Percentiles rank a stretch among this genome's conserved stretches.
Conservation (phyloP, 2,329 filamentous ascomycete genomes). For the Arthrobotrys sphaeroides region DNA sequence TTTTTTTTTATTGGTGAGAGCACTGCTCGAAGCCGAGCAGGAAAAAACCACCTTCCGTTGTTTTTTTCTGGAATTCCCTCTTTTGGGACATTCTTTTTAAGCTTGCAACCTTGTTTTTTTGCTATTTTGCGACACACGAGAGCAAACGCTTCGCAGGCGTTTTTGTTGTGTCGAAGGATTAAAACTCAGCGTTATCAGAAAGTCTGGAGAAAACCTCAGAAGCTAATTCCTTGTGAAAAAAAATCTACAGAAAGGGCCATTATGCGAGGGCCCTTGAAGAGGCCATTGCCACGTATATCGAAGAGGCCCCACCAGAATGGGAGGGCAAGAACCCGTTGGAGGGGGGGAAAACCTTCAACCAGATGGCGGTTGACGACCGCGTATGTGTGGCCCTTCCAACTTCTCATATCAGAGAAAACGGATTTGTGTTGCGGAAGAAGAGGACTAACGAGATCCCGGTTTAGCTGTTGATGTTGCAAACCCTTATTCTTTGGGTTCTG, state of each 20-base stretch:
- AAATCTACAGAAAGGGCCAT: constrained; percentile 77
- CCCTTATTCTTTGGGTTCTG: constrained; percentile 86
- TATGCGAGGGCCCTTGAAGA: constrained; percentile 94
- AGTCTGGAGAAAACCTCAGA: too few relatives aligned
- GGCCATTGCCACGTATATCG: constrained; percentile 82
- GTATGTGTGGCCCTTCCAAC: constrained; percentile 67
- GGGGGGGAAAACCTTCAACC: constrained; percentile 80
- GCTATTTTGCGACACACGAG: not conserved
- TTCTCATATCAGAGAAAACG: constrained; percentile 19
- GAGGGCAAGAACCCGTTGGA: constrained; percentile 81
- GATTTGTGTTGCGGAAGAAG: constrained; percentile 17
- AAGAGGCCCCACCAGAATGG: constrained; percentile 90
- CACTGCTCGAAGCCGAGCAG: too few relatives aligned
- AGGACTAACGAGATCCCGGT: not conserved
- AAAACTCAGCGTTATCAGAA: not conserved
- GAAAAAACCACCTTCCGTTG: constrained; percentile 24
- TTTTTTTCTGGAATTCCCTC: constrained; percentile 17
- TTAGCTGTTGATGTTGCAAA: constrained; percentile 83
- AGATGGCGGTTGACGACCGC: constrained; percentile 81
- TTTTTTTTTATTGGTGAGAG: constrained; percentile 1
- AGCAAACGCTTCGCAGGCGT: not conserved
- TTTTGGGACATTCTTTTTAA: not conserved
- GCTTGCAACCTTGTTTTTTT: constrained; percentile 24
- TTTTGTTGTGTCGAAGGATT: constrained; percentile 16
- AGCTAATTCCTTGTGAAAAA: constrained; percentile 20